phyloP scores from a whole-genome alignment of 768 basidiomycete genomes.

The Leucosporidium creatinivorum region DNA sequence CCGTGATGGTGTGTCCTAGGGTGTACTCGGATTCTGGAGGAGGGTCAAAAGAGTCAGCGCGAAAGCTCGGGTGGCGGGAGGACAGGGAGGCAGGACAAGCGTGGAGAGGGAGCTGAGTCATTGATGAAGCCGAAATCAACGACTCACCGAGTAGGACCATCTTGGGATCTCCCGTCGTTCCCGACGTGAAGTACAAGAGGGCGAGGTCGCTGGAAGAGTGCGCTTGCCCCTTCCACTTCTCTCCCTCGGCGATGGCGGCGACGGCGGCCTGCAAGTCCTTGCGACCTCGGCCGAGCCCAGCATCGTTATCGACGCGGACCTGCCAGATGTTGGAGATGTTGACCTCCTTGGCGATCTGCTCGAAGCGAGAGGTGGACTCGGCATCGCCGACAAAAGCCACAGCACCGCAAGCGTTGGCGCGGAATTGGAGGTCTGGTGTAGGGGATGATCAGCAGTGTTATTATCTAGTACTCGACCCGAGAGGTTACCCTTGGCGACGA shows the following conservation, averaged over 20 bases:
- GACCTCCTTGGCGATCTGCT: slow-evolving; percentile 8
- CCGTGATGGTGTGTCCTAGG: slow-evolving; percentile 14
- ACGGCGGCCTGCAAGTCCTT: slow-evolving; percentile 11
- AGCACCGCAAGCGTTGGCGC: slow-evolving; percentile 10
- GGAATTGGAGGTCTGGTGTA: slow-evolving; percentile 22
- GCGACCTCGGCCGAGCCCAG: background rate
- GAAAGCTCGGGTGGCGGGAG: too few relatives aligned
- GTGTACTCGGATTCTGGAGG: slow-evolving; percentile 7
- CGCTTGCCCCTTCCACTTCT: background rate
- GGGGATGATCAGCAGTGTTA: background rate
- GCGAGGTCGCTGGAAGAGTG: slow-evolving; percentile 1
- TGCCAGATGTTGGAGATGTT: slow-evolving; percentile 17
- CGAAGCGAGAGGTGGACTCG: slow-evolving; percentile 16
- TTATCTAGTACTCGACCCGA: background rate
- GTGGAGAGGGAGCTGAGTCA: too few relatives aligned
- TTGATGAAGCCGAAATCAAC: too few relatives aligned
- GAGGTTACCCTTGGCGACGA: slow-evolving; percentile 27
- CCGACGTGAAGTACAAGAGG: slow-evolving; percentile 23
- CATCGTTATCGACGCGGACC: background rate
- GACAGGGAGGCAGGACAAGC: too few relatives aligned
- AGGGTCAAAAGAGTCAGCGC: too few relatives aligned
- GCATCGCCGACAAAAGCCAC: slow-evolving; percentile 26
- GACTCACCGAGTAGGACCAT: too few relatives aligned
- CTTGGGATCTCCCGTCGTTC: slow-evolving; percentile 26
- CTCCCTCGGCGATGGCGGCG: background rate